Conservation (phyloP, 805 yeast genomes). For the Wickerhamiella alocasiicola region DNA sequence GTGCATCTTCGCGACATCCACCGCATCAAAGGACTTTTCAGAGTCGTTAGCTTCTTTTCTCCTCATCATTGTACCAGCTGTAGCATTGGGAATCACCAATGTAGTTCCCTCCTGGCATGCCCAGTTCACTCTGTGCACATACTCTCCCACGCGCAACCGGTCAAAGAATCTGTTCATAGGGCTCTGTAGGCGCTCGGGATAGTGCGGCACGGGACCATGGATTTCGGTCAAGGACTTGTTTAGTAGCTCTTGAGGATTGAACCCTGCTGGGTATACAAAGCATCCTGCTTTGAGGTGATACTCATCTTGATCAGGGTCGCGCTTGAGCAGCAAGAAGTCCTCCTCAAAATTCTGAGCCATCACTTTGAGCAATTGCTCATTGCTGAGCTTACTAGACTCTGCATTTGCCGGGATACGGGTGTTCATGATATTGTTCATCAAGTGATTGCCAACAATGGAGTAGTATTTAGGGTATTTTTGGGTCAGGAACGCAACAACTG, state of each 20-base stretch:
- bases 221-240: conserved; percentile 44
- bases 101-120: conserved; percentile 34
- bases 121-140: conserved; percentile 5
- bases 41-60: conserved; percentile 35
- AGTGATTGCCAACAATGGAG: conserved; percentile 17
- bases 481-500: conserved; percentile 30
- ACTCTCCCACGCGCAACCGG: conserved; percentile 15
- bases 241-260: conserved; percentile 46
- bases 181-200: conserved; percentile 39
- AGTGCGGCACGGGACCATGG: conserved; percentile 65
- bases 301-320: conserved; percentile 14
- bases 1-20: conserved; percentile 33
- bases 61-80: conserved; percentile 28
- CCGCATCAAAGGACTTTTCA: conserved; percentile 23
- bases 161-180: conserved; percentile 60
- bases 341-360: conserved; percentile 39
- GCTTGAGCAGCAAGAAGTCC: conserved; percentile 40
- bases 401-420: conserved; percentile 7
- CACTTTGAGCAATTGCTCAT: conserved; percentile 13
- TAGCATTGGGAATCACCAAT: neutral
- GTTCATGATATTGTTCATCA: neutral
- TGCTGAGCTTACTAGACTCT: neutral
- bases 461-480: conserved; percentile 43
- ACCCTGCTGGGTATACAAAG: conserved; percentile 62
- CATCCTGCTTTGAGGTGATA: conserved; percentile 46